Percentiles rank a stretch among this genome's conserved stretches.
These are phyloP conservation scores for Rosellinia necatrix DNA, from an alignment of 2,329 filamentous ascomycete species.

Conservation along the genomic window DNA sequence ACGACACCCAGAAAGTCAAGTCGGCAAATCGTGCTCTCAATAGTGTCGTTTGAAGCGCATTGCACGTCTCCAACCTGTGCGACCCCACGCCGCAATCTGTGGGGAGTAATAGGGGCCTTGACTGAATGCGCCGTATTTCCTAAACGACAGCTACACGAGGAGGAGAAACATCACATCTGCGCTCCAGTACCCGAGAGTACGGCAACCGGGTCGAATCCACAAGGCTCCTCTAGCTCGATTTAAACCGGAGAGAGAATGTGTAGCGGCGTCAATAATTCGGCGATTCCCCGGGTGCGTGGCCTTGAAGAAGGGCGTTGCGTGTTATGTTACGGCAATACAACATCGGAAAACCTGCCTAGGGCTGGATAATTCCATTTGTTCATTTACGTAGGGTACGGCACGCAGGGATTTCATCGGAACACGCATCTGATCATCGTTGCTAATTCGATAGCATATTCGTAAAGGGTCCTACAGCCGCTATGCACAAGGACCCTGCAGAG, in stretches of 20 bases:
- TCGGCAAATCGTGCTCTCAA: not conserved
- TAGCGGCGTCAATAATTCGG: too few species aligned
- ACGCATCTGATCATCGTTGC: not conserved
- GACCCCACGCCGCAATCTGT: not conserved
- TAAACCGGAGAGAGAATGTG: too few species aligned
- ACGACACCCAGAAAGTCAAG: not conserved
- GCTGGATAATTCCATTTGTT: not conserved
- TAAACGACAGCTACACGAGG: not conserved
- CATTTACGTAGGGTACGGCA: constrained; percentile 3
- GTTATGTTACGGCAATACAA: too few species aligned
- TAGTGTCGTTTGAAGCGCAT: not conserved
- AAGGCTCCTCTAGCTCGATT: too few species aligned
- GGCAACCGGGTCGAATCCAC: not conserved
- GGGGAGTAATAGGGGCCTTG: not conserved
- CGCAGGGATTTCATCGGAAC: constrained; percentile 3
- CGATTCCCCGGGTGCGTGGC: too few species aligned
- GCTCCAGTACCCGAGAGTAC: not conserved
- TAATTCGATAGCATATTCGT: too few species aligned
- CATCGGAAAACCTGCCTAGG: not conserved
- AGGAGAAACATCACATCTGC: not conserved
- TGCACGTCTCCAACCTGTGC: not conserved
- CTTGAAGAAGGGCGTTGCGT: too few species aligned
- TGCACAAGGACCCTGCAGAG: constrained; percentile 2
- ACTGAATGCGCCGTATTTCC: not conserved
- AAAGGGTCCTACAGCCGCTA: not conserved